phyloP scores from a whole-genome alignment of 345 rosid species.

The Eucalyptus sp. region DNA sequence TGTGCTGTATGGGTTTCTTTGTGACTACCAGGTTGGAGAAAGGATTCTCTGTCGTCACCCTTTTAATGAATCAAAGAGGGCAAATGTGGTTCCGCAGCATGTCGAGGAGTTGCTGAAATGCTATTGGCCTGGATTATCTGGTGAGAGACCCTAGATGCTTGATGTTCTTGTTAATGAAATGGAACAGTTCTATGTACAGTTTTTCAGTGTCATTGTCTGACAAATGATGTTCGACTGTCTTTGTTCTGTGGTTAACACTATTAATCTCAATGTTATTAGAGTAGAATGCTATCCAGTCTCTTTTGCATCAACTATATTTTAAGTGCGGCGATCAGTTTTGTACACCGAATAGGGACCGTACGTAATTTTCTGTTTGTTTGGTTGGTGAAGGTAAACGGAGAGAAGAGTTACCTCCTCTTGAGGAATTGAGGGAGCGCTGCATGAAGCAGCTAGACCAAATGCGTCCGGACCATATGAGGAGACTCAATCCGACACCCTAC shows the following conservation, averaged over 20 bases:
- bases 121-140: constrained; percentile 85
- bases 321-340: neutral
- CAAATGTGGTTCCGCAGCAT: constrained; percentile 83
- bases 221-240: neutral
- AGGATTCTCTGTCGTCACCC: constrained; percentile 95
- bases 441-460: constrained; percentile 77
- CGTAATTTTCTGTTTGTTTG: neutral
- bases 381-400: constrained; percentile 36
- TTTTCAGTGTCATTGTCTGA: neutral
- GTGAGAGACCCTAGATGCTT: constrained; percentile 10
- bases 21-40: constrained; percentile 53
- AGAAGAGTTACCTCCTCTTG: constrained; percentile 60
- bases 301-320: neutral
- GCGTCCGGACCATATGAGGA: constrained; percentile 92
- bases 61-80: constrained; percentile 91
- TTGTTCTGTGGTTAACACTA: neutral
- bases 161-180: neutral
- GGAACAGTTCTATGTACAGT: neutral
- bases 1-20: neutral
- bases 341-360: neutral
- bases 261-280: neutral
- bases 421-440: constrained; percentile 65
- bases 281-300: neutral
- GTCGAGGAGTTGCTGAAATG: constrained; percentile 89
- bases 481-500: constrained; percentile 91